Percentiles rank a stretch among this genome's conserved stretches.
phyloP scores from a whole-genome alignment of 192 early-diverging fungal genomes.

The Gaertneriomyces semiglobifer region DNA sequence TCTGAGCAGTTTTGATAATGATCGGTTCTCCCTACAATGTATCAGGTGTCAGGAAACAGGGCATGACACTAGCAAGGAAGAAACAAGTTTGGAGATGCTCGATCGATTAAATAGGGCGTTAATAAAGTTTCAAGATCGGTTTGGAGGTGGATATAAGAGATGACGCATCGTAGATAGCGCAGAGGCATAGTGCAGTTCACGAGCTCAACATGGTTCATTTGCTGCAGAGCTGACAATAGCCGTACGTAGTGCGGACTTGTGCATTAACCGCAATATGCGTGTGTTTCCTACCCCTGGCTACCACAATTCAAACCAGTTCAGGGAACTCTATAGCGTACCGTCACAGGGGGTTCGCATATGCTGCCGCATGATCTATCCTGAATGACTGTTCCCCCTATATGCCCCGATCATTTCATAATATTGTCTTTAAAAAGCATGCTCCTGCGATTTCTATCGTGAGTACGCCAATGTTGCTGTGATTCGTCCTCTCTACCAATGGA shows the following conservation, averaged over 20 bases:
- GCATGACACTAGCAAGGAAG: constrained; percentile 9
- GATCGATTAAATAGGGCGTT: constrained; percentile 27
- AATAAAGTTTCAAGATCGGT: constrained; percentile 35
- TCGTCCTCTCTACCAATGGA: neutral
- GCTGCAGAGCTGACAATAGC: too few relatives aligned
- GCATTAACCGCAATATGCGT: too few relatives aligned
- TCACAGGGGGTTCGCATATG: too few relatives aligned
- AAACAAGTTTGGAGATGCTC: constrained; percentile 30
- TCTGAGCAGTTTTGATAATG: neutral
- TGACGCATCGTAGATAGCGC: constrained; percentile 1
- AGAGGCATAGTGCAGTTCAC: too few relatives aligned
- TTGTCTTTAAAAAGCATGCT: neutral
- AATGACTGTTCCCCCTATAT: too few relatives aligned
- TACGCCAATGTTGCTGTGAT: neutral
- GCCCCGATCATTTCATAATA: neutral
- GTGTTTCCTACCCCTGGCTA: too few relatives aligned
- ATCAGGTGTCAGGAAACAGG: neutral
- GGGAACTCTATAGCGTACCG: too few relatives aligned
- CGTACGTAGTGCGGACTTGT: too few relatives aligned
- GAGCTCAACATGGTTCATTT: too few relatives aligned
- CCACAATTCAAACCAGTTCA: too few relatives aligned
- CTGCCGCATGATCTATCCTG: too few relatives aligned
- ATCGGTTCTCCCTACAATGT: too few relatives aligned
- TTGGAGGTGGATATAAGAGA: constrained; percentile 12
- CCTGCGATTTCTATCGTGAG: neutral